phyloP scores from a whole-genome alignment of 2,329 filamentous ascomycete genomes.

The Chaetomium sp. region DNA sequence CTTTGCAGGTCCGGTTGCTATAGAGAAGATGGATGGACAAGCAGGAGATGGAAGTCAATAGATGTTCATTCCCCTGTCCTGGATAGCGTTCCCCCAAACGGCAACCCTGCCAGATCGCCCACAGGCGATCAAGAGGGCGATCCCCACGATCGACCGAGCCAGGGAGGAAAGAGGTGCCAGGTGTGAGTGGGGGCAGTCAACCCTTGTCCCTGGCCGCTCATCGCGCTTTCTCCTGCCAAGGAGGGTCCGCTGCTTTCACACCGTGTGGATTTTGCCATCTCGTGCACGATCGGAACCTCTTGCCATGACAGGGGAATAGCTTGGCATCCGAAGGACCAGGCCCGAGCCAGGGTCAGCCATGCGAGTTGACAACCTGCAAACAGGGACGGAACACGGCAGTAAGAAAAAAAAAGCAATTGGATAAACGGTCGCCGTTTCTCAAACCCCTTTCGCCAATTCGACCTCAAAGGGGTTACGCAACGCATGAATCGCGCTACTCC shows the following conservation, averaged over 20 bases:
- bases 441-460: not conserved
- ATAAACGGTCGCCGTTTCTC: not conserved
- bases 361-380: slow-evolving; percentile 6
- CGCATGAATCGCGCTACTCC: slow-evolving; percentile 2
- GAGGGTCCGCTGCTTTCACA: not conserved
- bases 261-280: not conserved
- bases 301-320: not conserved
- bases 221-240: slow-evolving; percentile 17
- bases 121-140: slow-evolving; percentile 5
- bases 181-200: slow-evolving; percentile 1
- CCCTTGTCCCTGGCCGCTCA: not conserved
- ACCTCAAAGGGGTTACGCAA: not conserved
- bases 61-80: not conserved
- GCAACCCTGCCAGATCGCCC: slow-evolving; percentile 6
- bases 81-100: not conserved
- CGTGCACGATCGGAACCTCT: slow-evolving; percentile 2
- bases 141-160: not conserved
- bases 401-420: not conserved
- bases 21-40: not conserved
- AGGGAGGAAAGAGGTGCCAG: not conserved
- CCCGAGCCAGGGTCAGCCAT: slow-evolving; percentile 9
- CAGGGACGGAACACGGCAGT: not conserved
- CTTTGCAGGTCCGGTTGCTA: not conserved
- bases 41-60: no score
- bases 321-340: slow-evolving; percentile 6